Percentiles rank a stretch among this genome's conserved stretches.
phyloP scores from a whole-genome alignment of 1,284 basidiomycete genomes.

The Dichomitus squalens region DNA sequence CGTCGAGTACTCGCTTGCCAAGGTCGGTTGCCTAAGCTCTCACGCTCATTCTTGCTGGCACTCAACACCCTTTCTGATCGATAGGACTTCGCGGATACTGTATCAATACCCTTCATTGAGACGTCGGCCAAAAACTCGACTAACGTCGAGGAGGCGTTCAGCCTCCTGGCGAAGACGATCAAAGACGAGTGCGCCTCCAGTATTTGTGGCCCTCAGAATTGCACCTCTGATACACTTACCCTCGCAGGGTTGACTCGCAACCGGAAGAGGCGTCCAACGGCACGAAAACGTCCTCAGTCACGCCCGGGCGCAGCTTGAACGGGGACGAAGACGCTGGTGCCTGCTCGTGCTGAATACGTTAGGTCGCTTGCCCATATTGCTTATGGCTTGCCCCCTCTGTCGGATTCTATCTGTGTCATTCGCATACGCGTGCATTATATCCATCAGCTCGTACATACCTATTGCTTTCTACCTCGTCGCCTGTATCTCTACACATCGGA shows the following conservation, averaged over 20 bases:
- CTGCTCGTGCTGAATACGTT: conserved; percentile 28
- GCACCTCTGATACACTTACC: not conserved
- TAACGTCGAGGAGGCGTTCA: conserved; percentile 98
- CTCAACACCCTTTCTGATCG: not conserved
- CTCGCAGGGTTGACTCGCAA: conserved; percentile 28
- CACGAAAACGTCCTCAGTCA: conserved; percentile 30
- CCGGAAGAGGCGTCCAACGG: conserved; percentile 25
- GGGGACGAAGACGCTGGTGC: conserved; percentile 28
- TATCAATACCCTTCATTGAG: conserved; percentile 95
- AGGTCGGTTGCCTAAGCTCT: conserved; percentile 51
- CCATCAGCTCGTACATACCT: not conserved
- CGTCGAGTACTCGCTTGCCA: conserved; percentile 94
- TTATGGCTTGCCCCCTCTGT: not conserved
- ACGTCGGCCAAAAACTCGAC: conserved; percentile 98
- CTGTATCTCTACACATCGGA: conserved; percentile 3
- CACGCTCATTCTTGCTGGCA: not conserved
- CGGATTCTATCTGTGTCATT: not conserved
- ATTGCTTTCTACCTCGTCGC: not conserved
- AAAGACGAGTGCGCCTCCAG: conserved; percentile 76
- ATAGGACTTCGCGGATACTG: conserved; percentile 93
- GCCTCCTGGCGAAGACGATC: conserved; percentile 98
- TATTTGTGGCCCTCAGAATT: not conserved
- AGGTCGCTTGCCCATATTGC: no score
- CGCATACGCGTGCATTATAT: not conserved
- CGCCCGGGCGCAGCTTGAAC: conserved; percentile 30